Evolutionary conservation across 441 rosid species (phyloP), one percentile per base, ranked within the genome.

Genomic region (Syzygium syzygioides): DNA sequence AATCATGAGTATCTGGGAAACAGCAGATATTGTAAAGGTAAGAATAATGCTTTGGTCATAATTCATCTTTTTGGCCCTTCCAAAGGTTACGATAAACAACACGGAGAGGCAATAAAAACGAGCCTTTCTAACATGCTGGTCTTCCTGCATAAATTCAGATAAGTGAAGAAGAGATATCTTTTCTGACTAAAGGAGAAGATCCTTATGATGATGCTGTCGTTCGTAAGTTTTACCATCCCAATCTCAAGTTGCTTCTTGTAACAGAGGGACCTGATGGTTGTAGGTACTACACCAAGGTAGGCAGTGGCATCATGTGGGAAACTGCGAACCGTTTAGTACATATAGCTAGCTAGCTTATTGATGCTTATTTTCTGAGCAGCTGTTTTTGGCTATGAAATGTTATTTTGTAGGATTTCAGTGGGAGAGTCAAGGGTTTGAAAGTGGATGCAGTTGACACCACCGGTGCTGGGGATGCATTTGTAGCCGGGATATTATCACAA

Each of bases 381-480:
- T 71, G 83, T 71, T 71, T 20, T 71, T 71, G 66, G 55, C 37
- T 85, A 17, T 41, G 28, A 17, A 48, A 8, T 59, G 30, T 57
- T 57, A 23, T 45, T 54, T 90, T 90, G 86, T 93, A 96, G 99
- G 95, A 94, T 19, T 96, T 97, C 90, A 94, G 88, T 6, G 98
- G 99, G 59, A 94, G 95, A 93, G 99, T 96, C 52, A 88, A 89
- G 71, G 98, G 99, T 45, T 85, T 96, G 37, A 94, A 94, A 92
- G 99, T 96, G 85, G 96, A 95, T 34, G 95, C 96, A 4, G 94
- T 97, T 54, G 99, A 97, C 91, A 95, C 98, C 55, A 97, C 99
- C 14, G 99, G 99, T 89, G 99, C 99, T n/a, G 99, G 99, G 4
- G 99, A 97, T 94, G 99, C 99, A 55, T 97, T 97, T 93, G 98